Conservation (phyloP, 257 asterid species). For the Solanum chilense region DNA sequence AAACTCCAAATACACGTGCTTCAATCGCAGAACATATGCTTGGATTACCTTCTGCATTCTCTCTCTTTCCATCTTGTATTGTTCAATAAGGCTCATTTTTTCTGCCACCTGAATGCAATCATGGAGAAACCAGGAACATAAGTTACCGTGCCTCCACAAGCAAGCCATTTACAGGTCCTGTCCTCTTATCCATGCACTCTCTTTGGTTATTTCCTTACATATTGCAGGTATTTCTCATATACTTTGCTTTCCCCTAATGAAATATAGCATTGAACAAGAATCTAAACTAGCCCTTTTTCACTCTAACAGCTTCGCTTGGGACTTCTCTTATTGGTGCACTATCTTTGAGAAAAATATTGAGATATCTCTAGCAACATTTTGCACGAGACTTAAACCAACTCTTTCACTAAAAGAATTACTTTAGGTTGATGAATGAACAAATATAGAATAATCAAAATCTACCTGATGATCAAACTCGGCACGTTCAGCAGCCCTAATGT, state of each 20-base stretch:
- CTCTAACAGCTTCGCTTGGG: not conserved
- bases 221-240: not conserved
- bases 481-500: slow-evolving; percentile 73
- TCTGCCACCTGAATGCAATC: slow-evolving; percentile 42
- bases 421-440: not conserved
- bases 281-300: not conserved
- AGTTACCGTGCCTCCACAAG: not conserved
- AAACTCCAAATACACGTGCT: not conserved
- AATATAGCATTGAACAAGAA: not conserved
- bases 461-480: slow-evolving; percentile 87
- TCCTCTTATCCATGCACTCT: not conserved
- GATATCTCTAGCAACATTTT: not conserved
- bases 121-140: not conserved
- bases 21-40: not conserved
- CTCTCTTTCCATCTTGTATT: slow-evolving; percentile 69
- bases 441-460: not conserved
- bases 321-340: not conserved
- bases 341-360: not conserved
- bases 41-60: slow-evolving; percentile 61
- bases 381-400: not conserved
- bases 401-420: not conserved
- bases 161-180: not conserved
- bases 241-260: not conserved
- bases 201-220: not conserved
- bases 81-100: slow-evolving; percentile 60